Conservation (phyloP, 2,329 filamentous ascomycete species). For the Emmonsia crescens region DNA sequence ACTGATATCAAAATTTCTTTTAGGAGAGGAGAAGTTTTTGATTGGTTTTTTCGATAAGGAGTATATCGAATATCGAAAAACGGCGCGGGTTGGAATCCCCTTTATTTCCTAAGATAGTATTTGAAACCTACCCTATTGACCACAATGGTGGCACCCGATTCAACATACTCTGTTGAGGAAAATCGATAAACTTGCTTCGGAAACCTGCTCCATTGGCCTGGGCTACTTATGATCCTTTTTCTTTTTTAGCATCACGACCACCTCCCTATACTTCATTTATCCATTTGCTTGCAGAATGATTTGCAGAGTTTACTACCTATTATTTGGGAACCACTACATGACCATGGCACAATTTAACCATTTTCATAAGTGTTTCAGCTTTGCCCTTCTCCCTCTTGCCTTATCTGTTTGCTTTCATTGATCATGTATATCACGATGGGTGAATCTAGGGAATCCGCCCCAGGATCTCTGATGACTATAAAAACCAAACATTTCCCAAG, state of each 20-base stretch:
- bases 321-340: neutral
- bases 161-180: neutral
- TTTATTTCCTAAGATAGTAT: slow-evolving; percentile 44
- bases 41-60: slow-evolving; percentile 74
- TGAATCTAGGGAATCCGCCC: neutral
- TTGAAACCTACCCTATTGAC: neutral
- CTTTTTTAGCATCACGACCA: neutral
- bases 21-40: slow-evolving; percentile 68
- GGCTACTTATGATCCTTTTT: neutral
- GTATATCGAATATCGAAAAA: slow-evolving; percentile 62
- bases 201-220: neutral
- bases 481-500: neutral
- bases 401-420: neutral
- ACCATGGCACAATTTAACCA: neutral
- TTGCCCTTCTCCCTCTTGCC: neutral
- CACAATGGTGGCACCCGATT: neutral
- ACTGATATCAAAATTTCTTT: slow-evolving; percentile 6
- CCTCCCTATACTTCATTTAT: neutral
- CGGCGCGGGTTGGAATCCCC: slow-evolving; percentile 69
- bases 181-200: neutral
- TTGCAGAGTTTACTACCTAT: neutral
- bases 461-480: neutral
- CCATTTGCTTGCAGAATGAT: neutral
- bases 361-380: neutral
- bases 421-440: neutral